phyloP scores from a whole-genome alignment of 2,329 filamentous ascomycete species.

The Ilyonectria robusta region DNA sequence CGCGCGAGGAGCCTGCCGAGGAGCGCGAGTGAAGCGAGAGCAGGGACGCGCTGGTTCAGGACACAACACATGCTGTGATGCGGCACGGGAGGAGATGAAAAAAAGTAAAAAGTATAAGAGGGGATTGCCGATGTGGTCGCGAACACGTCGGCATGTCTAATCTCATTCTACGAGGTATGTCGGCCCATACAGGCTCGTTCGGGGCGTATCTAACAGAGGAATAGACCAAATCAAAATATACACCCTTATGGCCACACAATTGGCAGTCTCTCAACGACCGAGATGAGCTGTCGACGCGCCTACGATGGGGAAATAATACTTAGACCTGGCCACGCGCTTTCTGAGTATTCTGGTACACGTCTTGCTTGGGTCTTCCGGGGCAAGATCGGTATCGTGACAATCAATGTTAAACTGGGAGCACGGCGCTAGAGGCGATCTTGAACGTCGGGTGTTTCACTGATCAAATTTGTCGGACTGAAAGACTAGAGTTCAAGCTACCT shows the following conservation, averaged over 20 bases:
- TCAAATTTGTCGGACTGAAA: background rate
- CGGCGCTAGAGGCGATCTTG: background rate
- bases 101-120: constrained; percentile 12
- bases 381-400: constrained; percentile 14
- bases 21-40: constrained; percentile 47
- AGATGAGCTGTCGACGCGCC: constrained; percentile 1
- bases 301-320: background rate
- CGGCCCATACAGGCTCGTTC: background rate
- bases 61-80: constrained; percentile 5
- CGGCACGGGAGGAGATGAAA: background rate
- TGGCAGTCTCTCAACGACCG: constrained; percentile 1
- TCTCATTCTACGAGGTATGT: constrained; percentile 47
- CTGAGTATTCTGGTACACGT: background rate
- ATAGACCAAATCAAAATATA: constrained; percentile 10
- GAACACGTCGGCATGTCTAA: constrained; percentile 49
- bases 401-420: constrained; percentile 15
- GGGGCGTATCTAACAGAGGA: constrained; percentile 12
- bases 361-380: constrained; percentile 8
- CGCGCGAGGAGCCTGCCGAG: constrained; percentile 47
- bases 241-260: background rate
- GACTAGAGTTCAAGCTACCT: background rate
- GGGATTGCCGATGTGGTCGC: constrained; percentile 18
- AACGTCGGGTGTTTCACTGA: background rate
- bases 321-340: constrained; percentile 8
- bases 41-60: background rate